Percentiles rank a stretch among this genome's conserved stretches.
These are phyloP conservation scores for Hapsidospora chrysogenum DNA, from an alignment of 495 filamentous ascomycete genomes.

Conservation along the genomic window DNA sequence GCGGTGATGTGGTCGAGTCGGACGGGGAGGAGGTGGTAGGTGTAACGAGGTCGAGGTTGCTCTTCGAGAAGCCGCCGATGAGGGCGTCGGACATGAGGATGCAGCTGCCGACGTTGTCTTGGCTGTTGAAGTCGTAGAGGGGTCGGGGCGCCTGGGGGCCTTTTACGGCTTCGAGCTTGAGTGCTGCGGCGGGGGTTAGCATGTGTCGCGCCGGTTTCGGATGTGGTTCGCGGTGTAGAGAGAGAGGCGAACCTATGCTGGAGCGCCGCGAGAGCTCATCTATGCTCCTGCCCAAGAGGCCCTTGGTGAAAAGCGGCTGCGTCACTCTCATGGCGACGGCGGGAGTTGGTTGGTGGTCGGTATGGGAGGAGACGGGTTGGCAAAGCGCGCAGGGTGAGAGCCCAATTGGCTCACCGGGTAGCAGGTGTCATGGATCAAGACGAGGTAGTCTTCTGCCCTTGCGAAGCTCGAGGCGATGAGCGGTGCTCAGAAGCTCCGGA, in stretches of 20 bases:
- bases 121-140: constrained; percentile 49
- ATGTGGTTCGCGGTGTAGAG: neutral
- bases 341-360: too few species aligned
- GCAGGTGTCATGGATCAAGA: constrained; percentile 1
- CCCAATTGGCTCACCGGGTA: constrained; percentile 1
- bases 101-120: constrained; percentile 43
- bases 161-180: constrained; percentile 36
- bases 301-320: constrained; percentile 16
- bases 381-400: neutral
- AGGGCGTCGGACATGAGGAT: constrained; percentile 76
- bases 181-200: constrained; percentile 8
- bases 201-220: too few species aligned
- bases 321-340: constrained; percentile 23
- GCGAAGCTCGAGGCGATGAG: too few species aligned
- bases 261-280: constrained; percentile 29
- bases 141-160: constrained; percentile 36
- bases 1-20: constrained; percentile 43
- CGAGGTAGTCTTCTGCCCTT: too few species aligned
- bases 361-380: neutral
- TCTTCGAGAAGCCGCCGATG: constrained; percentile 70
- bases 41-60: constrained; percentile 46
- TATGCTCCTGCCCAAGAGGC: constrained; percentile 26
- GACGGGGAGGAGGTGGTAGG: constrained; percentile 15
- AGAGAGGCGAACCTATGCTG: constrained; percentile 16
- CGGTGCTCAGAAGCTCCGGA: too few species aligned